A percentile compares a stretch with the other conserved stretches of the same genome.
These are phyloP conservation scores for Grigorovia humatica DNA, from an alignment of 805 yeast species.

Conservation along the genomic window DNA sequence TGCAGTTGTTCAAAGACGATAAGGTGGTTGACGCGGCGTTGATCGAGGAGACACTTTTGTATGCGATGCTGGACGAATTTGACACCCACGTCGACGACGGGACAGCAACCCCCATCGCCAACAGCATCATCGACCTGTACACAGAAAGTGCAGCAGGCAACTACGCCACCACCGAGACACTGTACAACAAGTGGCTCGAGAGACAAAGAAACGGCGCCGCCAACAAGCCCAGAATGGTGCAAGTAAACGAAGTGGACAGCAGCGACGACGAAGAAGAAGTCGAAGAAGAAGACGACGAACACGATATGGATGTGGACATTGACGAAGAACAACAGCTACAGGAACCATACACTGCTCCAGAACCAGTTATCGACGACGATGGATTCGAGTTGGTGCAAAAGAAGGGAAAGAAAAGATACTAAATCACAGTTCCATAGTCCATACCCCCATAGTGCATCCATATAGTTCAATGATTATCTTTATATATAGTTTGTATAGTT, in stretches of 20 bases:
- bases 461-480: neutral
- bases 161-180: slow-evolving; percentile 44
- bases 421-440: neutral
- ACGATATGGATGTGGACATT: slow-evolving; percentile 32
- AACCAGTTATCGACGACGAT: slow-evolving; percentile 80
- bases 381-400: slow-evolving; percentile 85
- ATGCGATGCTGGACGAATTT: slow-evolving; percentile 93
- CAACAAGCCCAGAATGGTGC: slow-evolving; percentile 32
- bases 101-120: slow-evolving; percentile 68
- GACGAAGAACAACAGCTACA: slow-evolving; percentile 8
- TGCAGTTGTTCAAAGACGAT: slow-evolving; percentile 61
- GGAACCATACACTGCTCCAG: slow-evolving; percentile 12
- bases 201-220: slow-evolving; percentile 35
- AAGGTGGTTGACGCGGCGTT: slow-evolving; percentile 63
- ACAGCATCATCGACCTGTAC: slow-evolving; percentile 53
- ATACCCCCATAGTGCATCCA: too few species aligned
- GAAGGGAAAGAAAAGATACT: slow-evolving; percentile 44
- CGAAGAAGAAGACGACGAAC: slow-evolving; percentile 31
- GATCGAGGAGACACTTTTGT: slow-evolving; percentile 74
- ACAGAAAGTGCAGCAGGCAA: slow-evolving; percentile 47
- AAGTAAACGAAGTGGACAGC: slow-evolving; percentile 47
- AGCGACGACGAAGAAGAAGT: slow-evolving; percentile 38
- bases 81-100: slow-evolving; percentile 85
- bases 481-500: neutral
- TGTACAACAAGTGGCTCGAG: slow-evolving; percentile 50